Conservation (phyloP, 2,329 filamentous ascomycete species). For the Magnaporthales sp. region DNA sequence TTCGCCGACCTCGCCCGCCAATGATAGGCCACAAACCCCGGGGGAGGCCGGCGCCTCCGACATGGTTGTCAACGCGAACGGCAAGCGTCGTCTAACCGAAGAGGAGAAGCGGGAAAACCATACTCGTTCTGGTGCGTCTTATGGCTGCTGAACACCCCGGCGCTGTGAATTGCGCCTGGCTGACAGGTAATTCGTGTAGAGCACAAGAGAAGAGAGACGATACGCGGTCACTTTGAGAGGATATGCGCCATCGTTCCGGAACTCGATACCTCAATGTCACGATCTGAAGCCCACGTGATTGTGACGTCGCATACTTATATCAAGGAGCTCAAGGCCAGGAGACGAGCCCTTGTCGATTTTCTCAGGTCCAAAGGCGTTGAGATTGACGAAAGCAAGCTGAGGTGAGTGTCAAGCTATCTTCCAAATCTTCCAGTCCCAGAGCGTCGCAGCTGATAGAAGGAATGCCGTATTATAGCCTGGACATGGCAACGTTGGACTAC, state of each 20-base stretch:
- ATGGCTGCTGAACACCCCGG: no score
- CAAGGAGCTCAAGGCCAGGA: neutral
- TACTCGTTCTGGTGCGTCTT: constrained; percentile 22
- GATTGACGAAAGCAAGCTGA: neutral
- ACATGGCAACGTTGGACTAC: neutral
- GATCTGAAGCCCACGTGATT: neutral
- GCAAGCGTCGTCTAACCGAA: constrained; percentile 26
- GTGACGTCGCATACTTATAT: constrained; percentile 2
- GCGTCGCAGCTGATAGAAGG: neutral
- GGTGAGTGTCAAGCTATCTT: neutral
- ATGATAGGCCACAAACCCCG: neutral
- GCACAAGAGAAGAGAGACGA: constrained; percentile 41
- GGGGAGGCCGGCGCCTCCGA: neutral
- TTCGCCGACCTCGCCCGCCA: neutral
- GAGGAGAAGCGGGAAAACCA: constrained; percentile 30
- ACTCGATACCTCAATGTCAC: constrained; percentile 35
- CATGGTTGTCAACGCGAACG: constrained; percentile 8
- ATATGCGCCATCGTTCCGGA: constrained; percentile 75
- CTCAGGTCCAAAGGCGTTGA: neutral
- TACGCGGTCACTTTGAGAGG: constrained; percentile 75
- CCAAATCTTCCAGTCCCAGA: neutral
- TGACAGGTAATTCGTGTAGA: constrained; percentile 13
- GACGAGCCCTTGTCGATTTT: neutral
- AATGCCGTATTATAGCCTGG: neutral
- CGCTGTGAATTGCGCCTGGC: neutral